phyloP scores from a whole-genome alignment of 805 yeast species.

The Candida silvicultrix region DNA sequence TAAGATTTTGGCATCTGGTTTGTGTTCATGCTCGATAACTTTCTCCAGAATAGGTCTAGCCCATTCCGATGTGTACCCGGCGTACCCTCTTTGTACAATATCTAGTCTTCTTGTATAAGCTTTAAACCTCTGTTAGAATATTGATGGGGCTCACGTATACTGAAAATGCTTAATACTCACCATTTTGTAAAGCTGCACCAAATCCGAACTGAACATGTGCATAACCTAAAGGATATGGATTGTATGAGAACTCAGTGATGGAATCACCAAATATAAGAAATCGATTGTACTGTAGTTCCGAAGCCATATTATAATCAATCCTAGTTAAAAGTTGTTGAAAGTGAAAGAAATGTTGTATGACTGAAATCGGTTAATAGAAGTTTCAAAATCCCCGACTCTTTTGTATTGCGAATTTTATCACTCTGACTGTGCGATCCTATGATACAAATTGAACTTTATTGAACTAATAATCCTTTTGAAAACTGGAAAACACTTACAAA shows the following conservation, averaged over 20 bases:
- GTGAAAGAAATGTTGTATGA: too few relatives aligned
- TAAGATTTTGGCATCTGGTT: conserved; percentile 27
- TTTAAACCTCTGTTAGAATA: background rate
- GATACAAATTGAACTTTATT: too few relatives aligned
- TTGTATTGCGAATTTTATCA: background rate
- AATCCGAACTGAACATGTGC: conserved; percentile 33
- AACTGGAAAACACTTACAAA: too few relatives aligned
- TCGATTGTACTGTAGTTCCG: conserved; percentile 26
- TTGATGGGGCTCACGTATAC: background rate
- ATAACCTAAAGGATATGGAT: conserved; percentile 24
- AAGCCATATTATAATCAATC: too few relatives aligned
- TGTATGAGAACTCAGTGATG: conserved; percentile 49
- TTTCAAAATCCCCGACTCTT: background rate
- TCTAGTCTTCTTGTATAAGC: conserved; percentile 59
- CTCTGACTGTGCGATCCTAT: too few relatives aligned
- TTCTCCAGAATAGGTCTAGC: conserved; percentile 44
- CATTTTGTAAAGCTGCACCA: conserved; percentile 42
- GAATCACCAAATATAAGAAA: conserved; percentile 68
- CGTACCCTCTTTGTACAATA: conserved; percentile 65
- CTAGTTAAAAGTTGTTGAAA: too few relatives aligned
- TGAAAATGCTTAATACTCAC: background rate
- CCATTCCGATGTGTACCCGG: conserved; percentile 70
- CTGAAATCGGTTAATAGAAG: background rate
- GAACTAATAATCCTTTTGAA: too few relatives aligned
- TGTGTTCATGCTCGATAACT: conserved; percentile 44